Percentiles rank a stretch among this genome's conserved stretches.
These are phyloP conservation scores for Dujonia santamariae DNA, from an alignment of 1,139 yeast genomes.

Conservation along the genomic window DNA sequence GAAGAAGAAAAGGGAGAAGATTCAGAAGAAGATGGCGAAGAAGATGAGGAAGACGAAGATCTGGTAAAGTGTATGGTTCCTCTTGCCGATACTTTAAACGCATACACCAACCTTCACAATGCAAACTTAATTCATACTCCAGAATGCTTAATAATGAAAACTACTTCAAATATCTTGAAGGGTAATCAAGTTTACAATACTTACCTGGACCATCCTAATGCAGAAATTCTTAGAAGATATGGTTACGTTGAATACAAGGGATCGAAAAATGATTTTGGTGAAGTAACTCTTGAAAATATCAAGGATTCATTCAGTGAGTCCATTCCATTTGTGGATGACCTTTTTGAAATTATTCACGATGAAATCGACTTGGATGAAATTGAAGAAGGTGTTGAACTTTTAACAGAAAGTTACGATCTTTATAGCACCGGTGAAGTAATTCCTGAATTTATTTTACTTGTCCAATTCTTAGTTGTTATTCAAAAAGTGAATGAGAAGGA, in stretches of 20 bases:
- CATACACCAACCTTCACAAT: slow-evolving; percentile 76
- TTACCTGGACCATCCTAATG: slow-evolving; percentile 87
- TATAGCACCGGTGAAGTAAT: slow-evolving; percentile 54
- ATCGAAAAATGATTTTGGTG: slow-evolving; percentile 80
- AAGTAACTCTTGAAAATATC: slow-evolving; percentile 49
- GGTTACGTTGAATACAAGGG: slow-evolving; percentile 84
- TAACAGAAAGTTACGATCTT: slow-evolving; percentile 60
- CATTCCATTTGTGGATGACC: slow-evolving; percentile 24
- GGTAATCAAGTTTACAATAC: slow-evolving; percentile 84
- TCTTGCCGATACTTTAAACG: slow-evolving; percentile 84
- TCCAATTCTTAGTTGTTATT: slow-evolving; percentile 51
- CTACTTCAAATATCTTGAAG: slow-evolving; percentile 55
- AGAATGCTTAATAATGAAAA: slow-evolving; percentile 58
- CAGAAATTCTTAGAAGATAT: slow-evolving; percentile 82
- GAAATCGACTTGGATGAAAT: slow-evolving; percentile 29
- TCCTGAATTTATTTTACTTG: slow-evolving; percentile 51
- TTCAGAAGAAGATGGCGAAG: slow-evolving; percentile 17
- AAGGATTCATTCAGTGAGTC: slow-evolving; percentile 22
- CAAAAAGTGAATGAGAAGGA: slow-evolving; percentile 33
- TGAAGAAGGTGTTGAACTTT: slow-evolving; percentile 40
- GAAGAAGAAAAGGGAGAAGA: slow-evolving; percentile 9
- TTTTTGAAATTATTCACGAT: slow-evolving; percentile 24
- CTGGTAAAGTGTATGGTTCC: slow-evolving; percentile 85
- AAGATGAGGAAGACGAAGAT: slow-evolving; percentile 16
- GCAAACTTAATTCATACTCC: slow-evolving; percentile 59